Evolutionary conservation across 495 filamentous ascomycete genomes (phyloP), one percentile per base, ranked within the genome.

Genomic region (Talaromyces trachyspermus): DNA sequence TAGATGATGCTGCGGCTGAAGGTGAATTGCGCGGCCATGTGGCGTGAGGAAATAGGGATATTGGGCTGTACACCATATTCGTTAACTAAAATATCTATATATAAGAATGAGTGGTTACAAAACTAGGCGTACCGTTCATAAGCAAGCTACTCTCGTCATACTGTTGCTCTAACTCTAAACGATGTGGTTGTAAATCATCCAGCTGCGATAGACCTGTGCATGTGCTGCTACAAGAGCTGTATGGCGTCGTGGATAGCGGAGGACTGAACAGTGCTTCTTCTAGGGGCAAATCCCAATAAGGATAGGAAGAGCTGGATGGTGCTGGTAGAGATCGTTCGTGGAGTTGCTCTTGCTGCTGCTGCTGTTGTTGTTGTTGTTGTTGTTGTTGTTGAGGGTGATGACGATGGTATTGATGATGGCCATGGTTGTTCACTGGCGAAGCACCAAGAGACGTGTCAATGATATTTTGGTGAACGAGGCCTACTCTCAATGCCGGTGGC

Each of bases 221-320:
- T 12, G 29, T n/a, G 29, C 30, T 46, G 26, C 44, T 46, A 19
- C 44, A 46, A 2, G 44, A 24, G 7, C 44, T 46, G 24, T 46
- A 46, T 22, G 44, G 44, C 12, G 44, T 46, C n/a, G 30, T 29
- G 9, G 41, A 17, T 0, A 46, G 44, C 8, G 27, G n/a, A 8
- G 44, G 32, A 14, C 44, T 37, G 18, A 46, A 25, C 30, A 46
- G 17, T 9, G 25, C 22, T 9, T 46, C 22, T 9, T 46, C 44
- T 10, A 25, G 9, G 10, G 44, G 20, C 32, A 25, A 14, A 12
- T 46, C 30, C 44, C 44, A 46, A 37, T 36, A 32, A 2, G 30
- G 25, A 27, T 15, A 45, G 19, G 29, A 36, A 4, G 17, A 19
- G 7, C 20, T 30, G 6, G 44, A 22, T n/a, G 27, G 44, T 2